Evolutionary conservation across 164 flowering plant genomes (phyloP).

Genomic region (Kalanchoe fedtschenkoi): DNA sequence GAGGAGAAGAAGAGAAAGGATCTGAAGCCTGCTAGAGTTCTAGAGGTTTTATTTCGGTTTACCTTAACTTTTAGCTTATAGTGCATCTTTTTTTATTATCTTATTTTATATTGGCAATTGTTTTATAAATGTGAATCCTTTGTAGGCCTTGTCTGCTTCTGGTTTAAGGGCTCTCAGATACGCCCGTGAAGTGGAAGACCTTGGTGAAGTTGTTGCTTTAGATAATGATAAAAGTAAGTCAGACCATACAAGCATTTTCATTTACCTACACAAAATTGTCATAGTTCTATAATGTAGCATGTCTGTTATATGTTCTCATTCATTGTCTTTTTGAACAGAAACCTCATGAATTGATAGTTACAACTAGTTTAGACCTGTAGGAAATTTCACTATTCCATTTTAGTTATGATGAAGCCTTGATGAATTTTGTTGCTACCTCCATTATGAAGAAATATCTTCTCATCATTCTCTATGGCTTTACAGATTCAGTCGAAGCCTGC

Average conservation of each 20-base stretch:
- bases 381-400: background rate
- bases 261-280: background rate
- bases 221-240: constrained; percentile 76
- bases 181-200: constrained; percentile 90
- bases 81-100: background rate
- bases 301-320: background rate
- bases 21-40: constrained; percentile 73
- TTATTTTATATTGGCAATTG: background rate
- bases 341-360: background rate
- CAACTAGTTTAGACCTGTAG: background rate
- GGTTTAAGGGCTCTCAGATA: constrained; percentile 94
- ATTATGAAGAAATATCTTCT: background rate
- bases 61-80: background rate
- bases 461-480: constrained; percentile 11
- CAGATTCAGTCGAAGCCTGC: constrained; percentile 93
- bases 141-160: constrained; percentile 89
- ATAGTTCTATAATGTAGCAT: background rate
- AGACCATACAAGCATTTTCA: background rate
- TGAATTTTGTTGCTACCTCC: background rate
- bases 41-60: constrained; percentile 51
- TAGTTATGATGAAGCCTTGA: background rate
- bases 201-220: constrained; percentile 78
- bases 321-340: background rate
- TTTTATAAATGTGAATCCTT: background rate
- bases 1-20: constrained; percentile 36